Conservation (phyloP, 805 yeast species). For the Starmerella powellii region DNA sequence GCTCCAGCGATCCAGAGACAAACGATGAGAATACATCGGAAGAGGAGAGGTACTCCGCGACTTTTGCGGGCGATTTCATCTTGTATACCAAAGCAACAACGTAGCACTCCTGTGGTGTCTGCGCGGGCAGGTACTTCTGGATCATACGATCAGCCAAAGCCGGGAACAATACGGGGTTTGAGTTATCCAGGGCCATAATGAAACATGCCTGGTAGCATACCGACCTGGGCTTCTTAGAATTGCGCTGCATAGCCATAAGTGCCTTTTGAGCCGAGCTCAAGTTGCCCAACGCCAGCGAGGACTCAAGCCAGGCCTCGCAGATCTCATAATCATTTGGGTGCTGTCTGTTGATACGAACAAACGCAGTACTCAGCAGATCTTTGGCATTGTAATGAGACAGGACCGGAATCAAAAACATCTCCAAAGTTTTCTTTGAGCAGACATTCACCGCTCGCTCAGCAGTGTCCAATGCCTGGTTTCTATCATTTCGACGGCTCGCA, state of each 20-base stretch:
- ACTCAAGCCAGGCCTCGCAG: conserved; percentile 21
- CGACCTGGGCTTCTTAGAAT: conserved; percentile 18
- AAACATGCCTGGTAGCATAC: conserved; percentile 30
- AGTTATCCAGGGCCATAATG: conserved; percentile 36
- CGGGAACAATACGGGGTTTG: conserved; percentile 44
- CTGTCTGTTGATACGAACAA: conserved; percentile 20
- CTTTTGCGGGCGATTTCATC: conserved; percentile 30
- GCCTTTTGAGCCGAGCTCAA: conserved; percentile 20
- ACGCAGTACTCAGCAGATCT: conserved; percentile 23
- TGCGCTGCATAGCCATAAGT: conserved; percentile 22
- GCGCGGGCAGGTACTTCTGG: conserved; percentile 40
- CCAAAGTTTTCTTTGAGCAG: conserved; percentile 14
- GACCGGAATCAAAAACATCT: conserved; percentile 26
- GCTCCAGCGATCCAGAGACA: conserved; percentile 43
- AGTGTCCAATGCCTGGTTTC: conserved; percentile 8
- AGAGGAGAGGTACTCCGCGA: conserved; percentile 27
- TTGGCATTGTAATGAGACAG: conserved; percentile 24
- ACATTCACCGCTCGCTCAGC: conserved; percentile 13
- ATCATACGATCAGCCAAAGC: conserved; percentile 49
- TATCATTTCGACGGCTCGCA: conserved; percentile 10
- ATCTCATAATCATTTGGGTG: conserved; percentile 19
- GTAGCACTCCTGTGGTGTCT: conserved; percentile 53
- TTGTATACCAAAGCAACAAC: conserved; percentile 44
- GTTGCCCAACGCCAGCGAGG: conserved; percentile 17
- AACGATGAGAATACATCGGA: conserved; percentile 11